Conservation (phyloP, 176 grass and related monocot genomes). For the Oryza coarctata region DNA sequence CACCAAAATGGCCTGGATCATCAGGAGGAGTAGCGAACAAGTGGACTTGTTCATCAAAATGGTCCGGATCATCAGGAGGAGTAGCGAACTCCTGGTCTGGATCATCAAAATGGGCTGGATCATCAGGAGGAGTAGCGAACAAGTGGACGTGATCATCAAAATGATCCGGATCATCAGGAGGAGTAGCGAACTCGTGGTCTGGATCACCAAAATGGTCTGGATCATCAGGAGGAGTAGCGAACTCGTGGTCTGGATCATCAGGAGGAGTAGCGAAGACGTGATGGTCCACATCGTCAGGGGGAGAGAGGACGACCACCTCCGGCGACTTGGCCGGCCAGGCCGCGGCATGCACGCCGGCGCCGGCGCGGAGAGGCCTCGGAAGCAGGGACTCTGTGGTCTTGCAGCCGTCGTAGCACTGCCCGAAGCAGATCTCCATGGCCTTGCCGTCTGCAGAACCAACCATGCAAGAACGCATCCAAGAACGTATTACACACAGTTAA, state of each 20-base stretch:
- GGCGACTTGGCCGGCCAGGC: no score
- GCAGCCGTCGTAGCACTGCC: slow-evolving; percentile 42
- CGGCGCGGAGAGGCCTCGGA: slow-evolving; percentile 39
- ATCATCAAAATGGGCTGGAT: no score
- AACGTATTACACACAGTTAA: background rate
- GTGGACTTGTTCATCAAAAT: no score
- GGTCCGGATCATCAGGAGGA: background rate
- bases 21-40: background rate
- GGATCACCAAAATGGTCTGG: no score
- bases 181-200: background rate
- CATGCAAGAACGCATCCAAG: background rate
- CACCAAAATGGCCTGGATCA: no score
- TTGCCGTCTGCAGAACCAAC: slow-evolving; percentile 24
- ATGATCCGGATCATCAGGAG: background rate
- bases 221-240: background rate
- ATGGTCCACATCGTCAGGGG: background rate
- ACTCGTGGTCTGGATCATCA: background rate
- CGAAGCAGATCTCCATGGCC: slow-evolving; percentile 25
- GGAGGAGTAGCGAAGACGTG: background rate
- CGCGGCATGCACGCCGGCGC: no score
- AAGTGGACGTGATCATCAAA: no score
- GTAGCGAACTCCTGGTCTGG: background rate
- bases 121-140: background rate
- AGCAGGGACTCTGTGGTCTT: background rate
- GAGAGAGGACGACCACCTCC: background rate